Evolutionary conservation across 208 protist genomes (phyloP).

Genomic region (Entamoeba dispar): DNA sequence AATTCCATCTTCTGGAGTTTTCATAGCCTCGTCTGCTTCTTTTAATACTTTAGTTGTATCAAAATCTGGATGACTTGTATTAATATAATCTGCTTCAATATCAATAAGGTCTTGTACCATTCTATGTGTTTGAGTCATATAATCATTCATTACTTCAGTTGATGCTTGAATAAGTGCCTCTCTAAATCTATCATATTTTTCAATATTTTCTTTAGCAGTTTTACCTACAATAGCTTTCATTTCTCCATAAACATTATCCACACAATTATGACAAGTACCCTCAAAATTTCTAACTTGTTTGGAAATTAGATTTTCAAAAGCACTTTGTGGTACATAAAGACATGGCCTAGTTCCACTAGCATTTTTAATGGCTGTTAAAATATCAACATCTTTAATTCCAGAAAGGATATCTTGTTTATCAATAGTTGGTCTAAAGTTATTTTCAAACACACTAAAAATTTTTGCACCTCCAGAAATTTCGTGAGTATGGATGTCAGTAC

Average conservation of each 20-base stretch:
- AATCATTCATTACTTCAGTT: not conserved
- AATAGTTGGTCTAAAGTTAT: not conserved
- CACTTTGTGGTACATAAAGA: conserved; percentile 11
- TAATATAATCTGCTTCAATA: conserved; percentile 36
- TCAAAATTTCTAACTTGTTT: not conserved
- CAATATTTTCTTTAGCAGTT: not conserved
- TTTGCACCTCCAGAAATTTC: conserved; percentile 22
- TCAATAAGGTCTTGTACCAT: conserved; percentile 4
- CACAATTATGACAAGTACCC: not conserved
- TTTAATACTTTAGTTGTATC: not conserved
- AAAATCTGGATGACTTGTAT: conserved; percentile 41
- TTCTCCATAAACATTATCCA: not conserved
- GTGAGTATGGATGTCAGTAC: not conserved
- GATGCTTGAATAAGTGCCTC: not conserved
- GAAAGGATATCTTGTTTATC: not conserved
- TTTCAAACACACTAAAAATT: conserved; percentile 16
- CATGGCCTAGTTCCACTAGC: conserved; percentile 1
- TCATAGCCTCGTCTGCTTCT: not conserved
- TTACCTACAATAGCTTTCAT: not conserved
- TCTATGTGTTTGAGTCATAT: not conserved
- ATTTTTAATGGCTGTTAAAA: conserved; percentile 15
- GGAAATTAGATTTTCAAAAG: conserved; percentile 14
- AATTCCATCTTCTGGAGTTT: not conserved
- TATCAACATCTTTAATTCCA: conserved; percentile 1
- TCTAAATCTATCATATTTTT: not conserved